phyloP scores from a whole-genome alignment of 2,329 filamentous ascomycete species.

The Cytospora piceicola region DNA sequence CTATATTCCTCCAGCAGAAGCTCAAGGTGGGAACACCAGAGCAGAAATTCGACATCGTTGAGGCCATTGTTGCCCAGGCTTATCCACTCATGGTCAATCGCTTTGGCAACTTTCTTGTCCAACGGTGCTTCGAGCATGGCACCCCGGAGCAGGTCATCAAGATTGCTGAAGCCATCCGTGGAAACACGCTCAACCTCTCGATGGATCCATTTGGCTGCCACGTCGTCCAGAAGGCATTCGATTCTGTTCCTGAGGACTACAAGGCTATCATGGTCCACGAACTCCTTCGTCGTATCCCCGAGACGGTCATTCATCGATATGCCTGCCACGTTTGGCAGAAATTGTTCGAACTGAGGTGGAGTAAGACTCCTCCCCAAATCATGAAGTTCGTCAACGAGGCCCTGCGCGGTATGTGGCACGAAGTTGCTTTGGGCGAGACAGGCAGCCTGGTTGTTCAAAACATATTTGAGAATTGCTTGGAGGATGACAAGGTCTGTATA shows the following conservation, averaged over 20 bases:
- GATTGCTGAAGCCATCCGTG: conserved; percentile 91
- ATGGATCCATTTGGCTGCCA: conserved; percentile 99
- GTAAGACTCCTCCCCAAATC: conserved; percentile 90
- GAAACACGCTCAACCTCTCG: conserved; percentile 89
- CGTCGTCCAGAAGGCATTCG: conserved; percentile 97
- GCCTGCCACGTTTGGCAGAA: conserved; percentile 99
- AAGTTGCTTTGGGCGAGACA: conserved; percentile 95
- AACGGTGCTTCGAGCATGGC: conserved; percentile 98
- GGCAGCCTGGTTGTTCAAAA: conserved; percentile 98
- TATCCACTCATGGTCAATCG: conserved; percentile 98
- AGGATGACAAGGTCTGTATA: conserved; percentile 86
- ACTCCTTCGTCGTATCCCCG: conserved; percentile 88
- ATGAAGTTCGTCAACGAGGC: conserved; percentile 99
- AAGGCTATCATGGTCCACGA: conserved; percentile 99
- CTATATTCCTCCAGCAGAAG: conserved; percentile 98
- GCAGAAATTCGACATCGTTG: conserved; percentile 96
- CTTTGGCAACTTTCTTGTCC: conserved; percentile 97
- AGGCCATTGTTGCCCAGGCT: conserved; percentile 92
- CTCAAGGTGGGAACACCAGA: conserved; percentile 94
- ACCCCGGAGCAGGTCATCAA: conserved; percentile 92
- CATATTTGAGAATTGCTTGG: conserved; percentile 98
- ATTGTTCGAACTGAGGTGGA: conserved; percentile 96
- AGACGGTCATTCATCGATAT: conserved; percentile 98
- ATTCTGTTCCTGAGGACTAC: conserved; percentile 95
- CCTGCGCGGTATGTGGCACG: conserved; percentile 96